Evolutionary conservation across 2,329 filamentous ascomycete genomes (phyloP).

Genomic region (Penicillium sp.): DNA sequence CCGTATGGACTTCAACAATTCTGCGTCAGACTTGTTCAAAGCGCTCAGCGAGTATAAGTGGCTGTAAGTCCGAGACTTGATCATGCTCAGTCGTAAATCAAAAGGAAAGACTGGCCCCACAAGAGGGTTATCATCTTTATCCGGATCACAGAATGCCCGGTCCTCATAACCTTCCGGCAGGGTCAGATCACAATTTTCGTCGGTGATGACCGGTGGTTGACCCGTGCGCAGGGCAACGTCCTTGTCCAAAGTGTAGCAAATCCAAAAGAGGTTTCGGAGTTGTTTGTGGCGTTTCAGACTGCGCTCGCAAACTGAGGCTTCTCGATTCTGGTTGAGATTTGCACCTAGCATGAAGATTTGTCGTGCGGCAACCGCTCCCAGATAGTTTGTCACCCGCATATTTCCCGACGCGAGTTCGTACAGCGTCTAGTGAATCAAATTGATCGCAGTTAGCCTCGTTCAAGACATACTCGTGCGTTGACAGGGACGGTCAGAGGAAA

Average conservation of each 20-base stretch:
- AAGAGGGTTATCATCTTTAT: slow-evolving; percentile 18
- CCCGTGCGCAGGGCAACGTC: slow-evolving; percentile 57
- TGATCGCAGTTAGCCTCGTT: background rate
- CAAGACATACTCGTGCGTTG: background rate
- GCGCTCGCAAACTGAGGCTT: slow-evolving; percentile 10
- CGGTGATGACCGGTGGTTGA: slow-evolving; percentile 53
- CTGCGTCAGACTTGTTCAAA: slow-evolving; percentile 54
- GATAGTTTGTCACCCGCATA: slow-evolving; percentile 49
- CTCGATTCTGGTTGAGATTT: slow-evolving; percentile 35
- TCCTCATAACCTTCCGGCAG: slow-evolving; percentile 48
- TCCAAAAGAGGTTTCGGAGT: slow-evolving; percentile 54
- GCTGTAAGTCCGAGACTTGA: slow-evolving; percentile 55
- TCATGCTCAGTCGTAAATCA: slow-evolving; percentile 52
- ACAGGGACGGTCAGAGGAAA: background rate
- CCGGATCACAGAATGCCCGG: slow-evolving; percentile 25
- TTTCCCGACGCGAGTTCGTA: slow-evolving; percentile 51
- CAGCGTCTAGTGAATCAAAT: slow-evolving; percentile 34
- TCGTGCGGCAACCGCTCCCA: slow-evolving; percentile 50
- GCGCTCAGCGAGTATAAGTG: slow-evolving; percentile 54
- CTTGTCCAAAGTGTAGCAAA: slow-evolving; percentile 58
- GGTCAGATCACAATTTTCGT: slow-evolving; percentile 57
- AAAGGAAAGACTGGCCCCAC: slow-evolving; percentile 45
- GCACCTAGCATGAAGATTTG: slow-evolving; percentile 54
- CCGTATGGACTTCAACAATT: slow-evolving; percentile 57
- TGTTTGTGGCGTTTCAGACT: slow-evolving; percentile 28